A percentile compares a stretch with the other conserved stretches of the same genome.
Evolutionary conservation across 805 yeast species (phyloP).

Genomic region (Schwanniomyces vanrijiae): DNA sequence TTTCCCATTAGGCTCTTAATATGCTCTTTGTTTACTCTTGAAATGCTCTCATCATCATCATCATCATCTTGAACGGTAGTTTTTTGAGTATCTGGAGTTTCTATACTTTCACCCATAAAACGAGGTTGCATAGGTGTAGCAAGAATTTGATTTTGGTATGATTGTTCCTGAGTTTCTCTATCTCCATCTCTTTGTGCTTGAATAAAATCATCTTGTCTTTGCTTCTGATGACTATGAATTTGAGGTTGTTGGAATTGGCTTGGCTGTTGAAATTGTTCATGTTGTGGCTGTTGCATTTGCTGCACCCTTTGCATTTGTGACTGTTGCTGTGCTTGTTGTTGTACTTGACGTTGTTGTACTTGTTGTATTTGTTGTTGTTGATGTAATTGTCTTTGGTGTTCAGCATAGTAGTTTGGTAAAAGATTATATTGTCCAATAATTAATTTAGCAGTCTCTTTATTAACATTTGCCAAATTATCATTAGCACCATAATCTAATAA

Average conservation of each 20-base stretch:
- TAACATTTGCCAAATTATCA: constrained; percentile 46
- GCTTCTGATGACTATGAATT: constrained; percentile 8
- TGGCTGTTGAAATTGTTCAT: constrained; percentile 2
- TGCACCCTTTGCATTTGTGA: background rate
- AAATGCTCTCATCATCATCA: constrained; percentile 23
- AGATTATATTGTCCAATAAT: constrained; percentile 41
- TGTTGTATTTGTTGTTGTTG: constrained; percentile 4
- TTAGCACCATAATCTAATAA: constrained; percentile 84
- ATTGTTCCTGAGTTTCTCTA: background rate
- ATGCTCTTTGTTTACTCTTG: constrained; percentile 35
- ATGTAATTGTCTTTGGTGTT: background rate
- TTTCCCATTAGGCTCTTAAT: constrained; percentile 25
- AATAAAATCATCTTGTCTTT: constrained; percentile 3
- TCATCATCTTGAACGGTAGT: constrained; percentile 47
- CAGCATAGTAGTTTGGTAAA: constrained; percentile 6
- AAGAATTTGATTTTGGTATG: constrained; percentile 11
- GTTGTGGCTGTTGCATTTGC: background rate
- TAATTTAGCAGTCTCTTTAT: constrained; percentile 45
- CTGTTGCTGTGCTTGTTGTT: background rate
- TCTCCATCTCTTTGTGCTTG: constrained; percentile 5
- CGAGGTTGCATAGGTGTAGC: constrained; percentile 31
- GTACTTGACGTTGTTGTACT: background rate
- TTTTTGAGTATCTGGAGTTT: constrained; percentile 47
- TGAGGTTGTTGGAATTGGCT: constrained; percentile 3
- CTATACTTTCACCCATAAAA: constrained; percentile 15